Evolutionary conservation across 2,329 filamentous ascomycete genomes (phyloP), one percentile per base, ranked within the genome.

Genomic region (Alternaria atra): DNA sequence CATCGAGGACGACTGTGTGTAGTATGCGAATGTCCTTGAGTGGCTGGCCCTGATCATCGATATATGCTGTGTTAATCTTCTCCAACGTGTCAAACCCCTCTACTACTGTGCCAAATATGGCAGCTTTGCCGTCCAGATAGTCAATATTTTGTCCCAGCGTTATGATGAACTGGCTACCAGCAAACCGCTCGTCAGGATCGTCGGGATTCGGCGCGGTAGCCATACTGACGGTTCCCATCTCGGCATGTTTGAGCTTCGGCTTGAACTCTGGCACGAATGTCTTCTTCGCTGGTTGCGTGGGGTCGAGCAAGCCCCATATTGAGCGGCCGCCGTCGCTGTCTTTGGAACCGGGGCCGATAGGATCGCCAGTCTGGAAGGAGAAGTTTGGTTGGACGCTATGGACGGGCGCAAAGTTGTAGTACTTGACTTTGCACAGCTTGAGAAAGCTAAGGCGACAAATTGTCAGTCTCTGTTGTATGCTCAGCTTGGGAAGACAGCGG

Each of bases 351-450:
- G 94, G 94, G 12, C 95, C 94, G 54, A 98, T 89, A 12, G 94
- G 94, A 74, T 98, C 95, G 77, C 94, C 94, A 32, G 92, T 96
- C 80, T 98, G 94, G 80, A 97, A 97, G 63, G 94, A 97, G 81
- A 97, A 98, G 80, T 93, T 89, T 78, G 94, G 95, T 77, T 97
- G 95, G 37, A 99, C 88, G 68, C 90, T 93, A 82, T 97, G 92
- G 55, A 98, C 83, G 27, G 94, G 95, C 6, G 93, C 90, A 79
- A 96, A 98, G 83, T 98, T 98, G 88, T 97, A 99, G 83, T 98
- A 99, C 83, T 97, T 99, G 81, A 93, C 85, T 83, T 98, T 98
- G 88, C 95, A 97, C 71, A 99, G 91, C 85, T 99, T 98, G 58
- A 99, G 84, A 80, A 99, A 98, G 85, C 93, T 96, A 74, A 69